Evolutionary conservation across 1,139 yeast species (phyloP).

Genomic region (Kodamaea derodonti): DNA sequence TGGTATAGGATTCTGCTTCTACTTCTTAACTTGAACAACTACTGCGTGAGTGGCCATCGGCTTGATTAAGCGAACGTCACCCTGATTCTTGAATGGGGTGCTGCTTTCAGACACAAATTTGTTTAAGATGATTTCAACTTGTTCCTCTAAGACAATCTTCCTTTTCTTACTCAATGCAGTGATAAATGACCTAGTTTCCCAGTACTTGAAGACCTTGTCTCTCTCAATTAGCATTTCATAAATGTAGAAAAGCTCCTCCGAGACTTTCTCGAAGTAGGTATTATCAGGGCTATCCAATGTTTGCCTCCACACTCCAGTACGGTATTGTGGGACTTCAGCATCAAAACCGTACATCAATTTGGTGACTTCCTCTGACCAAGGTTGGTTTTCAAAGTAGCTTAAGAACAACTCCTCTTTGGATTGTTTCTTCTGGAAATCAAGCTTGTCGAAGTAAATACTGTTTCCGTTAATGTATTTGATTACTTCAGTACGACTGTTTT

Average conservation of each 20-base stretch:
- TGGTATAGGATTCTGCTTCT: too few relatives aligned
- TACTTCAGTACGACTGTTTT: constrained; percentile 4
- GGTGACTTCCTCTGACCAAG: constrained; percentile 27
- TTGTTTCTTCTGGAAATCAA: constrained; percentile 3
- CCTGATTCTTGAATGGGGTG: constrained; percentile 2
- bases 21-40: constrained; percentile 8
- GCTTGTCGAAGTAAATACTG: constrained; percentile 8
- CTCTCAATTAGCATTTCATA: constrained; percentile 25
- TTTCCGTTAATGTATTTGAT: constrained; percentile 10
- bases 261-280: constrained; percentile 22
- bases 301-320: constrained; percentile 47
- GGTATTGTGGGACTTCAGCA: constrained; percentile 54
- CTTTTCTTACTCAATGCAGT: constrained; percentile 42
- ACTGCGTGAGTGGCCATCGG: constrained; percentile 17
- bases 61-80: constrained; percentile 9
- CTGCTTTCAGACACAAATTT: constrained; percentile 12
- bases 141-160: constrained; percentile 24
- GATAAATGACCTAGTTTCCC: constrained; percentile 59
- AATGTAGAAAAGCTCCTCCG: constrained; percentile 30
- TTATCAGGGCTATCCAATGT: constrained; percentile 28
- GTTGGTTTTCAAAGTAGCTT: constrained; percentile 13
- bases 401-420: constrained; percentile 8
- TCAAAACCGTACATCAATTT: constrained; percentile 27
- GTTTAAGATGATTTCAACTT: constrained; percentile 24
- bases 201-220: constrained; percentile 44